Conservation (phyloP, 108 stramenopile genomes). For the Skeletonema potamos region DNA sequence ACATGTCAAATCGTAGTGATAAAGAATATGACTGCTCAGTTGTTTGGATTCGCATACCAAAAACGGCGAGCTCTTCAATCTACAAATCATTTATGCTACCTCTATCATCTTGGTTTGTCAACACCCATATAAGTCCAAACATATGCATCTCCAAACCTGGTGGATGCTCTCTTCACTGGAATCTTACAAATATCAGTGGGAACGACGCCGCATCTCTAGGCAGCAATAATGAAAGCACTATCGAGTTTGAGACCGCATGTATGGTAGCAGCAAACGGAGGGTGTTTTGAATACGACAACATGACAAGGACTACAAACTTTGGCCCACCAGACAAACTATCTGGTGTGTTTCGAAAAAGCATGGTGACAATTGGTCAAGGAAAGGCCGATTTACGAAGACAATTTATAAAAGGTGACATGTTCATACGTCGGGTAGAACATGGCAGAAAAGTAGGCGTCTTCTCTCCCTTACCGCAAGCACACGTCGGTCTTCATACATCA, state of each 20-base stretch:
- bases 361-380: not conserved
- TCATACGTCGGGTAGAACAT: not conserved
- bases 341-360: not conserved
- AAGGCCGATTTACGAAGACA: not conserved
- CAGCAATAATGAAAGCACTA: not conserved
- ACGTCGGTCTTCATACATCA: constrained; percentile 24
- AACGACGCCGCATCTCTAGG: not conserved
- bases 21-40: not conserved
- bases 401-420: not conserved
- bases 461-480: not conserved
- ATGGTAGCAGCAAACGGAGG: not conserved
- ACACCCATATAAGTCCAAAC: not conserved
- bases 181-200: not conserved
- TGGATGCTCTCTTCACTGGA: not conserved
- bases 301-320: not conserved
- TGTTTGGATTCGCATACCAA: not conserved
- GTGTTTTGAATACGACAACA: not conserved
- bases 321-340: not conserved
- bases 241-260: not conserved
- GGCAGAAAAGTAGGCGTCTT: not conserved
- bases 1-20: not conserved
- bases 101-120: not conserved
- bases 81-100: not conserved
- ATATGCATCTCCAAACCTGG: not conserved
- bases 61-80: not conserved